Evolutionary conservation across 208 protist genomes (phyloP).

Genomic region (Endotrypanum monterogeii): DNA sequence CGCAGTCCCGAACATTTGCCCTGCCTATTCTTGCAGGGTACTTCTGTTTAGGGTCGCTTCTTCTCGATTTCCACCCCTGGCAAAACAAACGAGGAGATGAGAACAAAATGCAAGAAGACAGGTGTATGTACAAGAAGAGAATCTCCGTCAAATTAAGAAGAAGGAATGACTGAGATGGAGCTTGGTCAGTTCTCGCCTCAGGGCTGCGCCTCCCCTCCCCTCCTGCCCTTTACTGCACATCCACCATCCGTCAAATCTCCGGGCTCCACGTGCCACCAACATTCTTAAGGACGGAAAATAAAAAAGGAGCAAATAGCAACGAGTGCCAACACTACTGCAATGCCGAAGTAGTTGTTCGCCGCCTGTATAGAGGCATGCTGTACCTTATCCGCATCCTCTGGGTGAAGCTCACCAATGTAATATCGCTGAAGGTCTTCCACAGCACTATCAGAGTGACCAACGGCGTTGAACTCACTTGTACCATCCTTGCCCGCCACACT

Average conservation of each 20-base stretch:
- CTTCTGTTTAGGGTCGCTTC: not conserved
- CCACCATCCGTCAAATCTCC: not conserved
- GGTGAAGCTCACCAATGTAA: constrained; percentile 80
- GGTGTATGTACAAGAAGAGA: not conserved
- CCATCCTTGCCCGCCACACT: constrained; percentile 85
- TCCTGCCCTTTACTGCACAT: too few species aligned
- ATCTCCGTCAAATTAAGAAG: not conserved
- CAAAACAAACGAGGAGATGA: not conserved
- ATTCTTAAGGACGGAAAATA: constrained; percentile 44
- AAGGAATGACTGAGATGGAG: not conserved
- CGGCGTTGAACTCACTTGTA: constrained; percentile 80
- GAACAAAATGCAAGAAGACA: not conserved
- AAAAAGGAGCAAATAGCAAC: constrained; percentile 55
- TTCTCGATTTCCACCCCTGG: not conserved
- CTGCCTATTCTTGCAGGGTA: not conserved
- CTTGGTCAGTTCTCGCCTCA: not conserved
- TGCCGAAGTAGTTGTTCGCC: constrained; percentile 42
- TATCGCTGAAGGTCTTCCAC: constrained; percentile 68
- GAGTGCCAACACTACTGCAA: constrained; percentile 45
- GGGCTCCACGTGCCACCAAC: not conserved
- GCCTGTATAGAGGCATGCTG: constrained; percentile 23
- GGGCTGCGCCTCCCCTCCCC: not conserved
- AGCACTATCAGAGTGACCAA: constrained; percentile 75
- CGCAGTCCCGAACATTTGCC: not conserved
- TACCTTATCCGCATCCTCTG: constrained; percentile 51